Conservation (phyloP, 1,284 basidiomycete genomes). For the Cronartium ribicola region DNA sequence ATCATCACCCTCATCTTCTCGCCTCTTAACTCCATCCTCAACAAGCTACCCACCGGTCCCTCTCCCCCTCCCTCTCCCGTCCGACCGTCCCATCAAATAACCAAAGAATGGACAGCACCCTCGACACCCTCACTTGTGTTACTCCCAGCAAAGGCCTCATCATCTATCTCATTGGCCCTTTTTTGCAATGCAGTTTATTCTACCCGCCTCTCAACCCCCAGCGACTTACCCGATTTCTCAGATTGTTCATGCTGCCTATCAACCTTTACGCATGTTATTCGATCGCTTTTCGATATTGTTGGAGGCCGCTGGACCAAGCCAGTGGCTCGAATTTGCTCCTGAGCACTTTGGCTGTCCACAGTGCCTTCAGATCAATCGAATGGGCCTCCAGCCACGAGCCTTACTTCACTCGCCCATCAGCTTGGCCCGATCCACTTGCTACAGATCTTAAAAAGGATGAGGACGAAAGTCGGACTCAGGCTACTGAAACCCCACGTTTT, state of each 20-base stretch:
- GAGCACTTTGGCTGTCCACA: neutral
- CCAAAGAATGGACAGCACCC: too few relatives aligned
- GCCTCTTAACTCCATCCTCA: too few relatives aligned
- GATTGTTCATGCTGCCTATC: neutral
- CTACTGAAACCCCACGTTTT: neutral
- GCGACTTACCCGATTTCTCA: neutral
- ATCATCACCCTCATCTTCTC: too few relatives aligned
- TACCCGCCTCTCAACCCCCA: neutral
- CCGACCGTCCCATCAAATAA: too few relatives aligned
- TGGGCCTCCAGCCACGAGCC: neutral
- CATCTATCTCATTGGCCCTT: neutral
- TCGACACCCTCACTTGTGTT: too few relatives aligned
- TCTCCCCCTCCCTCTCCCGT: too few relatives aligned
- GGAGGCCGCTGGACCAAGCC: neutral
- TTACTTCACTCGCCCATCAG: neutral
- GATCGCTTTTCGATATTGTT: neutral
- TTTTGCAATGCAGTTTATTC: neutral
- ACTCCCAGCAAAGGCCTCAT: neutral
- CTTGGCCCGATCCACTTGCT: slow-evolving; percentile 1
- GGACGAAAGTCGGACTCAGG: neutral
- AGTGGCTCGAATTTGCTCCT: neutral
- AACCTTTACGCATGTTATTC: neutral
- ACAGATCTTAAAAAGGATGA: neutral
- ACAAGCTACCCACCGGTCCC: too few relatives aligned
- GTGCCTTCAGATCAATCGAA: neutral